A percentile compares a stretch with the other conserved stretches of the same genome.
phyloP scores from a whole-genome alignment of 2,329 filamentous ascomycete genomes.

The Fusarium brevicatenulatum region DNA sequence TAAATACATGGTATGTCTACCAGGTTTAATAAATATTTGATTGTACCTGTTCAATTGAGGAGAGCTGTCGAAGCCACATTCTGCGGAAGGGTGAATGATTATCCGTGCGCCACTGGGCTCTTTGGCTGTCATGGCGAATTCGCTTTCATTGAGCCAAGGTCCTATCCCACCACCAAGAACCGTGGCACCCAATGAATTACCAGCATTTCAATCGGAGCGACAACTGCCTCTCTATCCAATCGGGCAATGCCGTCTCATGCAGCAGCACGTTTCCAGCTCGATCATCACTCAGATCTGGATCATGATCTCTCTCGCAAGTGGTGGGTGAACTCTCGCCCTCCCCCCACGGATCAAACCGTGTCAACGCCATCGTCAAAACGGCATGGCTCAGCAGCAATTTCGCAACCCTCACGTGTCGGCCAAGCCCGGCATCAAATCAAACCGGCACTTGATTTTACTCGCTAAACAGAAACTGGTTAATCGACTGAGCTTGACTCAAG shows the following conservation, averaged over 20 bases:
- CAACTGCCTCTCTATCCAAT: background rate
- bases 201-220: too few species aligned
- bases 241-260: background rate
- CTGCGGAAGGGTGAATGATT: background rate
- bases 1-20: background rate
- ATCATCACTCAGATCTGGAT: background rate
- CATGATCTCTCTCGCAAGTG: background rate
- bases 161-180: background rate
- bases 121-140: background rate
- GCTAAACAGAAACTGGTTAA: background rate
- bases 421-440: constrained; percentile 7
- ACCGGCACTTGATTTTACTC: background rate
- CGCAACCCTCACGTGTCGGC: constrained; percentile 23
- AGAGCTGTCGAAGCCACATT: background rate
- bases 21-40: background rate
- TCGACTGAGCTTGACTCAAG: background rate
- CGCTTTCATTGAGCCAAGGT: background rate
- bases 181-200: background rate
- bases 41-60: background rate
- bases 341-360: background rate
- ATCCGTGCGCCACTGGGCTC: background rate
- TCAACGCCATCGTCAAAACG: background rate
- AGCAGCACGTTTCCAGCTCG: background rate
- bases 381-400: background rate
- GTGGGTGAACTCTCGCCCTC: background rate